Evolutionary conservation across 2,329 filamentous ascomycete species (phyloP).

Genomic region (Colletotrichum sp.): DNA sequence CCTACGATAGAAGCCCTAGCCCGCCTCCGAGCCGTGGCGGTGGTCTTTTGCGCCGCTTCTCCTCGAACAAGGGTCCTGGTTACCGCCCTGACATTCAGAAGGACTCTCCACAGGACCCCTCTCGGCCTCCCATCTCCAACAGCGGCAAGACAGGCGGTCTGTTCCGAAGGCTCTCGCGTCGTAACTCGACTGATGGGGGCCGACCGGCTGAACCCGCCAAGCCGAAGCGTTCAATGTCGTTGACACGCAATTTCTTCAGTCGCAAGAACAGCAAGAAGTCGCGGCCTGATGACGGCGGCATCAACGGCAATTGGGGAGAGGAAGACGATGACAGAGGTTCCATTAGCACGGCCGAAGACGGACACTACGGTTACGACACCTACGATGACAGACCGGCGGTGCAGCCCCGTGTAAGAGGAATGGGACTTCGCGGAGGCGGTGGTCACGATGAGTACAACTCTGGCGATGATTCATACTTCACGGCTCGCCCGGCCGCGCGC

Average conservation of each 20-base stretch:
- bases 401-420: conserved; percentile 10
- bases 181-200: conserved; percentile 40
- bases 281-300: conserved; percentile 53
- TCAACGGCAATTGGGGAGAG: conserved; percentile 58
- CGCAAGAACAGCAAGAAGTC: conserved; percentile 46
- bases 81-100: conserved; percentile 41
- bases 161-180: conserved; percentile 42
- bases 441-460: conserved; percentile 54
- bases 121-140: conserved; percentile 55
- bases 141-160: conserved; percentile 27
- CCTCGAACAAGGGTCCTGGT: conserved; percentile 41
- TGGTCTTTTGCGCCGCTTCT: conserved; percentile 52
- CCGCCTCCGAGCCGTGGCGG: conserved; percentile 36
- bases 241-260: conserved; percentile 52
- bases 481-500: conserved; percentile 37
- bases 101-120: conserved; percentile 36
- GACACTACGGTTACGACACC: conserved; percentile 23
- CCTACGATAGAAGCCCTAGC: conserved; percentile 47
- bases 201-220: conserved; percentile 38
- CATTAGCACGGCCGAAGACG: conserved; percentile 22
- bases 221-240: conserved; percentile 64
- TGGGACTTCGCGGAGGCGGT: conserved; percentile 44
- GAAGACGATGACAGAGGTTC: conserved; percentile 47
- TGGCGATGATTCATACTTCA: conserved; percentile 65
- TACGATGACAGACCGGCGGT: conserved; percentile 13